These are phyloP conservation scores for Globisporangium abappressorium DNA, from an alignment of 352 stramenopile species.

Conservation along the genomic window DNA sequence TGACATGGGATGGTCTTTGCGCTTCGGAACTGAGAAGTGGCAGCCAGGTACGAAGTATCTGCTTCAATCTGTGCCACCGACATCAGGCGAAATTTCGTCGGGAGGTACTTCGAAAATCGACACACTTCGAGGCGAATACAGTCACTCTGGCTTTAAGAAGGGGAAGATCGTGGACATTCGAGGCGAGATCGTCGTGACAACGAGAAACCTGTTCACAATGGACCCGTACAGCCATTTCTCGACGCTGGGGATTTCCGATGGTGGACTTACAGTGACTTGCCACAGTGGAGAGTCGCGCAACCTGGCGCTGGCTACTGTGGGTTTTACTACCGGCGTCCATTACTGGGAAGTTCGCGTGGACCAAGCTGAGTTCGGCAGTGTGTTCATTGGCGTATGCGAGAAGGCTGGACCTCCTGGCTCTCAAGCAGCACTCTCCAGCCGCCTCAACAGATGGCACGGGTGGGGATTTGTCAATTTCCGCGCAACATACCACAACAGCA, in stretches of 20 bases:
- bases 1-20: constrained; percentile 85
- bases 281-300: constrained; percentile 85
- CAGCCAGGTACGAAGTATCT: constrained; percentile 85
- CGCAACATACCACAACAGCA: constrained; percentile 92
- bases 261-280: constrained; percentile 77
- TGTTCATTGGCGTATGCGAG: constrained; percentile 97
- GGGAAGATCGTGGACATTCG: constrained; percentile 64
- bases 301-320: constrained; percentile 77
- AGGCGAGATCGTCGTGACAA: constrained; percentile 63
- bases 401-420: constrained; percentile 78
- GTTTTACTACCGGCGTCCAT: constrained; percentile 91
- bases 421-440: constrained; percentile 70
- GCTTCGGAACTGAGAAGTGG: constrained; percentile 87
- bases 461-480: constrained; percentile 98
- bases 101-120: constrained; percentile 19
- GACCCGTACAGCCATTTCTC: constrained; percentile 77
- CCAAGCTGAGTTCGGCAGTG: constrained; percentile 96
- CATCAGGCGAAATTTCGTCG: not conserved
- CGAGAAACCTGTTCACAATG: constrained; percentile 83
- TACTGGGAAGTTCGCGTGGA: constrained; percentile 98
- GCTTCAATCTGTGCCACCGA: constrained; percentile 28
- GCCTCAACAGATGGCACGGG: constrained; percentile 87
- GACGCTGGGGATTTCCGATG: constrained; percentile 72
- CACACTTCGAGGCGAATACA: constrained; percentile 55
- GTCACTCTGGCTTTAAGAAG: constrained; percentile 47